Conservation (phyloP, 2,329 filamentous ascomycete genomes). For the Sporothrix phasma region DNA sequence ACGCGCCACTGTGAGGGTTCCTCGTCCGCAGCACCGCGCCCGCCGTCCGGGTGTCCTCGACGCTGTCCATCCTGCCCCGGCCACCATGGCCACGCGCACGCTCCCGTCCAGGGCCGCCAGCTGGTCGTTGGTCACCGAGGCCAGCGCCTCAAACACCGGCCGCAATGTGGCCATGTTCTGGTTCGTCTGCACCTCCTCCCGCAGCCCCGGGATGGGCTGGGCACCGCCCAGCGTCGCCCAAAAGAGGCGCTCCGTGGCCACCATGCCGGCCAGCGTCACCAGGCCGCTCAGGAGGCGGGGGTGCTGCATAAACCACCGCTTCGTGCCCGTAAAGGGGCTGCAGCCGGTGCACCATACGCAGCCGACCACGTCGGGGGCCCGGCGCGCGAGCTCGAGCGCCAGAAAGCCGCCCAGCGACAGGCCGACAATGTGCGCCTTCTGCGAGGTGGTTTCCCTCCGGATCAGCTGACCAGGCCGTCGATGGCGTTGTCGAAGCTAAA, state of each 20-base stretch:
- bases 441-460: background rate
- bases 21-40: background rate
- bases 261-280: background rate
- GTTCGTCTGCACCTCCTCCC: background rate
- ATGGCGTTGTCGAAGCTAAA: background rate
- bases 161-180: background rate
- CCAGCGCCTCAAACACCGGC: background rate
- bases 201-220: background rate
- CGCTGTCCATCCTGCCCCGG: slow-evolving; percentile 1
- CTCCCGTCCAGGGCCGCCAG: background rate
- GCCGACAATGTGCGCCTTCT: background rate
- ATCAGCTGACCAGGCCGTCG: background rate
- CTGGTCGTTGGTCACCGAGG: background rate
- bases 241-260: background rate
- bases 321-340: background rate
- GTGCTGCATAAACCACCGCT: slow-evolving; percentile 3
- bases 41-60: background rate
- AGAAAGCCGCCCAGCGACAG: slow-evolving; percentile 5
- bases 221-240: background rate
- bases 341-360: slow-evolving; percentile 6
- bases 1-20: background rate
- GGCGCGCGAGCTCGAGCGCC: background rate
- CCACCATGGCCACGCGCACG: background rate
- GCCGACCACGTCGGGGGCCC: background rate
- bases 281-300: slow-evolving; percentile 2